These are phyloP conservation scores for Tardiomyces depauwii DNA, from an alignment of 1,139 yeast species.

Conservation along the genomic window DNA sequence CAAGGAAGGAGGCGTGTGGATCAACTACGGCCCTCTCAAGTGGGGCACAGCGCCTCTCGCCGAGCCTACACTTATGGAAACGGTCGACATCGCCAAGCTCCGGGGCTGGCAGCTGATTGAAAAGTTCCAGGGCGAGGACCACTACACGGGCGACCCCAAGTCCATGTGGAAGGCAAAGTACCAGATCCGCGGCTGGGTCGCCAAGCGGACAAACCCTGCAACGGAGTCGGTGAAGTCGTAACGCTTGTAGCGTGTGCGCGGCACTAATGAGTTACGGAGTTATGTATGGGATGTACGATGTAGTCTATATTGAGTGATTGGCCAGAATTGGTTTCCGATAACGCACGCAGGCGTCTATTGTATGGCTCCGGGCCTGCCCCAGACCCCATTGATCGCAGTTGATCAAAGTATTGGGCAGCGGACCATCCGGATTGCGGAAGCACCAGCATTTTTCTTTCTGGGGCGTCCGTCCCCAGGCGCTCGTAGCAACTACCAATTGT, in stretches of 20 bases:
- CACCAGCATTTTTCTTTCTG: too few species aligned
- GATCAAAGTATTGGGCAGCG: too few species aligned
- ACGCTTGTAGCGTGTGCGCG: background rate
- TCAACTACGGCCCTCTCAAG: conserved; percentile 77
- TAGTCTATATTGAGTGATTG: too few species aligned
- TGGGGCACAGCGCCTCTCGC: conserved; percentile 81
- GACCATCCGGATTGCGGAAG: too few species aligned
- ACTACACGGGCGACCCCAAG: conserved; percentile 20
- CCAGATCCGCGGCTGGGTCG: conserved; percentile 19
- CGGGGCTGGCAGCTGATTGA: conserved; percentile 58
- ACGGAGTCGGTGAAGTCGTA: background rate
- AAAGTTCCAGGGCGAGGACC: conserved; percentile 19
- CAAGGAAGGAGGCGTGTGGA: conserved; percentile 54
- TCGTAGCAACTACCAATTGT: too few species aligned
- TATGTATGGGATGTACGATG: too few species aligned
- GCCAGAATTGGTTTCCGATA: too few species aligned
- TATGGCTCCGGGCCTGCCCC: too few species aligned
- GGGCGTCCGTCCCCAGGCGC: too few species aligned
- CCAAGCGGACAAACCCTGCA: conserved; percentile 4
- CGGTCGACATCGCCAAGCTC: conserved; percentile 35
- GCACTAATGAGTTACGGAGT: too few species aligned
- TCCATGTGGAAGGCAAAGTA: conserved; percentile 20
- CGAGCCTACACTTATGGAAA: conserved; percentile 58
- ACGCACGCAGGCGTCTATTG: too few species aligned
- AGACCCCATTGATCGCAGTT: too few species aligned